phyloP scores from a whole-genome alignment of 257 asterid genomes.

The Solanum chmielewskii region DNA sequence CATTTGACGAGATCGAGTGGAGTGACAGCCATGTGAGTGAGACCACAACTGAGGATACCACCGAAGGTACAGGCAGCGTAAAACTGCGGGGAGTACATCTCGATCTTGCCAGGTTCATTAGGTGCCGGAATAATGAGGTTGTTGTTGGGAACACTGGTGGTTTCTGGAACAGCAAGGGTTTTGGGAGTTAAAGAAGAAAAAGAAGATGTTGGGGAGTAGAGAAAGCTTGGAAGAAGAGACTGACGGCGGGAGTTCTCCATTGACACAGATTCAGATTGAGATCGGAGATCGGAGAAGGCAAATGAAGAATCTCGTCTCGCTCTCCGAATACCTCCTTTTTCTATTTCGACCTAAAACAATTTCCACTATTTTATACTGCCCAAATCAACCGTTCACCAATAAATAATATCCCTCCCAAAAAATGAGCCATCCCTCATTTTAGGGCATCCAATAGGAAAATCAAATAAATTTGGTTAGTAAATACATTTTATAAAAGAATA shows the following conservation, averaged over 20 bases:
- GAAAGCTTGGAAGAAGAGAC: constrained; percentile 59
- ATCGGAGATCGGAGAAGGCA: background rate
- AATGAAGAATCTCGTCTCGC: background rate
- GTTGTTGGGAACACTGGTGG: constrained; percentile 7
- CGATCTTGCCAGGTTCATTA: constrained; percentile 61
- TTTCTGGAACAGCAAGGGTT: constrained; percentile 13
- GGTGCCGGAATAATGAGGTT: constrained; percentile 62
- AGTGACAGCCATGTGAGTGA: constrained; percentile 88
- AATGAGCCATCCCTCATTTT: background rate
- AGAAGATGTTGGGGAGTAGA: constrained; percentile 32
- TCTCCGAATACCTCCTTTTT: background rate
- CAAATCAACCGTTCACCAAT: background rate
- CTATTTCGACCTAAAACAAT: background rate
- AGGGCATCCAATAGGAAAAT: too few species aligned
- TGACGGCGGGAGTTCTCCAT: constrained; percentile 43
- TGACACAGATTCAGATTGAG: background rate
- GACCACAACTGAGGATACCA: constrained; percentile 91
- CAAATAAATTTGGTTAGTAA: too few species aligned
- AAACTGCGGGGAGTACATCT: constrained; percentile 67
- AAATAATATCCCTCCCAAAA: background rate
- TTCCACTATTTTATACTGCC: background rate
- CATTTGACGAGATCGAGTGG: constrained; percentile 98
- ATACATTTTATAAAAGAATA: too few species aligned
- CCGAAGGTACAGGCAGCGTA: constrained; percentile 85
- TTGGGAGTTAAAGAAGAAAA: constrained; percentile 31